Base-by-base conservation (phyloP, 176 grass and related monocot genomes). In the Stipa capillata region DNA sequence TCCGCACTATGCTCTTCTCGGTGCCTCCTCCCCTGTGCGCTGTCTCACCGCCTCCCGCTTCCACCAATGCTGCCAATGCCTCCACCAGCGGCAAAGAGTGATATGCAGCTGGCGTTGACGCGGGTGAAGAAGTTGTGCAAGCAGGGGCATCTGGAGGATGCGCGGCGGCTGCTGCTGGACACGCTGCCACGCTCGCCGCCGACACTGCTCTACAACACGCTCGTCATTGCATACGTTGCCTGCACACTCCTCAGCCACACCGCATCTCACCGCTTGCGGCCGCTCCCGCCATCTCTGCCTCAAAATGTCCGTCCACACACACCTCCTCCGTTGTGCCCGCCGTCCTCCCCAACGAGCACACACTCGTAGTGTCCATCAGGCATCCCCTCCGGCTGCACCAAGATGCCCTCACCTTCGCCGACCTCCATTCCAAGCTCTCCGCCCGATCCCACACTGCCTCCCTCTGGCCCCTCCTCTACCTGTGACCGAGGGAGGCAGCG, bases 141-240 rank as follows among this genome's bases (percentile, higher is more conserved):
- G 36, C 85, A 92, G 45, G 92, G 89, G 60, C 87, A 70, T 8
- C 83, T 98, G 43, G 95, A 94, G 79, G 60, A 79, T 28, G 95
- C 89, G 32, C 87, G 83, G 74, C 83, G 62, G 78, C 87, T 84
- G 66, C 85, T 98, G 4, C 79, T 97, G 35, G 88, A 90, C 27
- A 62, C 72, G 72, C 83, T 92, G 29, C 89, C 91, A 41, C 75
- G 84, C 39, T 85, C 91, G 33, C 82, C 71, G 1, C 87, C 87
- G 4, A 85, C 85, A 42, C 80, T 89, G 18, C 87, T 94, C 76
- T 94, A 83, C 89, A 98, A 98, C 84, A 79, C 75, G 29, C 78
- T 98, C 20, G 80, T 98, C 79, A 94, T 98, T 76, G 89, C 92
- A 54, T 94, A 94, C 78, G 95, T 87, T 47, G 74, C 85, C 80